These are phyloP conservation scores for Cercospora brassicicola DNA, from an alignment of 2,329 filamentous ascomycete species.

Conservation along the genomic window DNA sequence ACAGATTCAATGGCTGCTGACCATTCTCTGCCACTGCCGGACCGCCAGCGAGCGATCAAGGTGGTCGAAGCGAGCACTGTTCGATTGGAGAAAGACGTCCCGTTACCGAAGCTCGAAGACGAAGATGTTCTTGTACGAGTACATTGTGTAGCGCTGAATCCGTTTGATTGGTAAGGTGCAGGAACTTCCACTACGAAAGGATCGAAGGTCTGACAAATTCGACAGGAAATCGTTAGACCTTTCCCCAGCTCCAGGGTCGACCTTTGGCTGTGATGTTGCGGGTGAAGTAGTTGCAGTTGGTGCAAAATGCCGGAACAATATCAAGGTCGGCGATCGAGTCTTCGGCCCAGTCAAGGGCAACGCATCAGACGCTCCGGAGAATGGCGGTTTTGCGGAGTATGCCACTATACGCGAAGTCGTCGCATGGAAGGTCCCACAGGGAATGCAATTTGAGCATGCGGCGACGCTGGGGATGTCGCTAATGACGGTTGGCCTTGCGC, in stretches of 20 bases:
- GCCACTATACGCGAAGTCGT: constrained; percentile 20
- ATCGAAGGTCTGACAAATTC: background rate
- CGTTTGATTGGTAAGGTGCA: constrained; percentile 23
- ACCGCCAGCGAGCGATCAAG: constrained; percentile 23
- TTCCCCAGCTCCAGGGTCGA: constrained; percentile 24
- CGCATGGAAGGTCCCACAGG: constrained; percentile 18
- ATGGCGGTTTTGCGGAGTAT: constrained; percentile 26
- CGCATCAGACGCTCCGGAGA: constrained; percentile 18
- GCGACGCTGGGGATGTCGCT: constrained; percentile 22
- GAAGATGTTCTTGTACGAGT: constrained; percentile 25
- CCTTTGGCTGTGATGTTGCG: constrained; percentile 25
- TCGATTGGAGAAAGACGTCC: constrained; percentile 16
- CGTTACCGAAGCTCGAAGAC: constrained; percentile 16
- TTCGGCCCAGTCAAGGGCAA: constrained; percentile 25
- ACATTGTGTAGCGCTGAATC: constrained; percentile 24
- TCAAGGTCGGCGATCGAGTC: constrained; percentile 24
- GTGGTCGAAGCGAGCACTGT: constrained; percentile 17
- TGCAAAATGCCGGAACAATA: constrained; percentile 12
- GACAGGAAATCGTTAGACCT: constrained; percentile 26
- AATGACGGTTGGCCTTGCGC: constrained; percentile 25
- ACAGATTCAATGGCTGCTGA: constrained; percentile 14
- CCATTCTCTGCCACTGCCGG: constrained; percentile 10
- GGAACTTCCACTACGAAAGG: background rate
- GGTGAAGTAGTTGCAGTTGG: constrained; percentile 23
- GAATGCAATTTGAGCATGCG: constrained; percentile 21